Base-by-base conservation (phyloP, 768 basidiomycete species). In the Pulveroboletus sp. region DNA sequence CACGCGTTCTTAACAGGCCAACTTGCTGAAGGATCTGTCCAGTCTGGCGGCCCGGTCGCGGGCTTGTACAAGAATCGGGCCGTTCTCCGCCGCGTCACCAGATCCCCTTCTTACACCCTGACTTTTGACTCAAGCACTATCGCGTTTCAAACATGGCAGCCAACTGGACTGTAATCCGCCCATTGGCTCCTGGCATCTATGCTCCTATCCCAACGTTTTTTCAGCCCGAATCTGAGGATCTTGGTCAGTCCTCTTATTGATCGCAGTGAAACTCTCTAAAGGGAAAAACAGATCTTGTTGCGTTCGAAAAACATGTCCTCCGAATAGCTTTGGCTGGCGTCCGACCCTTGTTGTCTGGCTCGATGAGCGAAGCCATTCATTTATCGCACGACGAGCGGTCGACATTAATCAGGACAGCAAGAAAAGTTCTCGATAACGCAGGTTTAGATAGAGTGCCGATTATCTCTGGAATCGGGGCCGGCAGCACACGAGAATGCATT, bases 201-300 rank as follows among this genome's bases (percentile, higher is more conserved):
- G 86, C 88, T 10, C 94, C 94, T 27, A 81, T 95, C 59, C 90
- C 85, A 27, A 81, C 91, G 14, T 94, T 95, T 74, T 94, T 91
- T 75, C 65, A 82, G 17, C 73, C 76, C 1, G 78, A 75, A 31
- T 78, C 83, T 35, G 89, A 94, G 67, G 90, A 94, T 57, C 78
- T 95, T 47, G 92, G 91, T 90, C 59, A 62, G 81, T 73, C 29
- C 29, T 29, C 52, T 39, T 17, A 12, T 41, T 16, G 3, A 40
- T 40, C 4, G 36, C 25, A 33, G 47, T 55, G 17, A 29, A 46
- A 47, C 41, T 35, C 51, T 52, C 17, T 40, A 43, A 61, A 14
- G 16, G 33, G 19, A 35, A 42, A 36, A 34, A 42, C 40, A 52
- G 91, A 94, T 68, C 64, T 93, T 29, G 72, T 74, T 13, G 66